Conservation (phyloP, 2,329 filamentous ascomycete genomes). For the Ophiostoma piceae region DNA sequence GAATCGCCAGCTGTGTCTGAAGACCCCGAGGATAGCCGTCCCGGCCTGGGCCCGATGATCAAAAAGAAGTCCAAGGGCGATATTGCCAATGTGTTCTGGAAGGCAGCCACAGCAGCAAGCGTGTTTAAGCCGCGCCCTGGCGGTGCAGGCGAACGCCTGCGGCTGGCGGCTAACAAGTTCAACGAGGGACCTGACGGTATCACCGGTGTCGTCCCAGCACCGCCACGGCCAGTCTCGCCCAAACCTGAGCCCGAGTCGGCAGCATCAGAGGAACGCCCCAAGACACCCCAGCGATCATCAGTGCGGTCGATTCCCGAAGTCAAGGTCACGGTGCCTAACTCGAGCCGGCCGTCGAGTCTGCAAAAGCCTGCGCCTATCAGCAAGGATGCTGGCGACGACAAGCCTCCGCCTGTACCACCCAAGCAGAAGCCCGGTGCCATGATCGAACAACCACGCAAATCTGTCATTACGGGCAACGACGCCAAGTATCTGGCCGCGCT, state of each 20-base stretch:
- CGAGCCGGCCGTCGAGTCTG: slow-evolving; percentile 39
- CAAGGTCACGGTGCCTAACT: slow-evolving; percentile 50
- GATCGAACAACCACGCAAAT: slow-evolving; percentile 46
- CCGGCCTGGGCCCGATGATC: slow-evolving; percentile 85
- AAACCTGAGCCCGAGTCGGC: slow-evolving; percentile 32
- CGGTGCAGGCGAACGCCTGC: slow-evolving; percentile 74
- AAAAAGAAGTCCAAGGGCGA: slow-evolving; percentile 69
- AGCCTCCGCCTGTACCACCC: slow-evolving; percentile 32
- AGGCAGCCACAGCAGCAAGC: slow-evolving; percentile 66
- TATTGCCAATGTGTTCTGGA: slow-evolving; percentile 70
- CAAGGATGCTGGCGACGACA: slow-evolving; percentile 29
- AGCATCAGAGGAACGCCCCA: slow-evolving; percentile 32
- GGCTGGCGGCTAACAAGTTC: slow-evolving; percentile 54
- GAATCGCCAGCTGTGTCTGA: slow-evolving; percentile 25
- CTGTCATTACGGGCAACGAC: slow-evolving; percentile 66
- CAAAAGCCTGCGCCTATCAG: slow-evolving; percentile 29
- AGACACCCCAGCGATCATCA: slow-evolving; percentile 34
- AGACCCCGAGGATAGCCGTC: slow-evolving; percentile 45
- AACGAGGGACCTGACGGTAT: slow-evolving; percentile 81
- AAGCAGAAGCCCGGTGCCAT: slow-evolving; percentile 23
- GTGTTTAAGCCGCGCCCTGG: slow-evolving; percentile 83
- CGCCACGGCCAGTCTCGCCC: slow-evolving; percentile 46
- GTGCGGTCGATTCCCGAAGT: slow-evolving; percentile 54
- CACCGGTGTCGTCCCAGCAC: slow-evolving; percentile 78
- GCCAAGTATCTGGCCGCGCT: slow-evolving; percentile 71